Conservation (phyloP, 1,139 yeast species). For the Geotrichum fermentans region DNA sequence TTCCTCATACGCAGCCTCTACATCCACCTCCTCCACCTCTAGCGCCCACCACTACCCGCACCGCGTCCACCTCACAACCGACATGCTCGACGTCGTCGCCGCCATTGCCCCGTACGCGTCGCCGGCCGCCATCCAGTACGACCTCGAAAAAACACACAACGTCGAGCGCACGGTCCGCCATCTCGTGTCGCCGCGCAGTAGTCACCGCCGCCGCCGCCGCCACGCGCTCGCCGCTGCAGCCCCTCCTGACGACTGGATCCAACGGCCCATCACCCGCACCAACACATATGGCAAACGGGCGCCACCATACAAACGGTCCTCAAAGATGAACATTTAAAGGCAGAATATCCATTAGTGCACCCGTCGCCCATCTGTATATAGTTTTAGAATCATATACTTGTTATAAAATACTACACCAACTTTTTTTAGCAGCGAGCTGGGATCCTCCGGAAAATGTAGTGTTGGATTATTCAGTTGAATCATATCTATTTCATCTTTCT, state of each 20-base stretch:
- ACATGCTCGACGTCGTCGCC: slow-evolving; percentile 83
- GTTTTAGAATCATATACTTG: no score
- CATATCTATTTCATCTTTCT: no score
- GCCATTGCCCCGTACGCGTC: slow-evolving; percentile 74
- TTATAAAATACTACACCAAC: no score
- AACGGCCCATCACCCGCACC: background rate
- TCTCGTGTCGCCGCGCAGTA: background rate
- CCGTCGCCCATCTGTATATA: no score
- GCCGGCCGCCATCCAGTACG: slow-evolving; percentile 54
- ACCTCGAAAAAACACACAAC: slow-evolving; percentile 59
- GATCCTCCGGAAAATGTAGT: background rate
- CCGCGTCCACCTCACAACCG: slow-evolving; percentile 61
- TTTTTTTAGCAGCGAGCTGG: no score
- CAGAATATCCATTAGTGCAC: no score
- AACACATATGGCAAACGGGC: background rate
- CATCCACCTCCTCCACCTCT: no score
- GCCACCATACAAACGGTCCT: no score
- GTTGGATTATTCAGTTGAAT: no score
- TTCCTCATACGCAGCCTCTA: no score
- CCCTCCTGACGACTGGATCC: background rate
- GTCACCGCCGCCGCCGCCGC: background rate
- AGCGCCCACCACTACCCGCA: slow-evolving; percentile 13
- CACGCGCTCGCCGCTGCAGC: background rate
- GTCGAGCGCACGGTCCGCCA: slow-evolving; percentile 63
- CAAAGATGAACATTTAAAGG: no score